Percentiles rank a stretch among this genome's conserved stretches.
These are phyloP conservation scores for Euclidium syriacum DNA, from an alignment of 345 rosid genomes.

Conservation along the genomic window DNA sequence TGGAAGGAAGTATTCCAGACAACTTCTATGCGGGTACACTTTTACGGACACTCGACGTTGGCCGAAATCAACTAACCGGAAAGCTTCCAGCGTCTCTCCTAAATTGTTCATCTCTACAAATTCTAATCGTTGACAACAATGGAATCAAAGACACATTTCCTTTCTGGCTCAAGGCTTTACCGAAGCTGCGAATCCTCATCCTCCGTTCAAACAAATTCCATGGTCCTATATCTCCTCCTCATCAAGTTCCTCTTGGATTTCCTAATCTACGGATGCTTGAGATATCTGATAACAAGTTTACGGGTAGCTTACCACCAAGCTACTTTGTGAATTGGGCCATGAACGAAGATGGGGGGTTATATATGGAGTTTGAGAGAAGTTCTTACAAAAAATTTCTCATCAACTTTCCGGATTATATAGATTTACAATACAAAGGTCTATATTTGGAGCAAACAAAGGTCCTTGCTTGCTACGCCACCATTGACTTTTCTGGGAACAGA, in stretches of 20 bases:
- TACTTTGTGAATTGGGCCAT: constrained; percentile 5
- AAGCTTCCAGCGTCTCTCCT: no score
- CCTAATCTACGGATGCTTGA: constrained; percentile 5
- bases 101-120: background rate
- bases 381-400: no score
- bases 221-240: constrained; percentile 19
- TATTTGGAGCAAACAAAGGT: background rate
- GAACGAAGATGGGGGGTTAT: background rate
- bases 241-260: background rate
- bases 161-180: constrained; percentile 13
- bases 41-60: no score
- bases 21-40: no score
- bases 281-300: background rate
- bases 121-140: constrained; percentile 5
- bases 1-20: no score
- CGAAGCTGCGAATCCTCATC: background rate
- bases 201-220: constrained; percentile 4
- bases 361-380: constrained; percentile 10
- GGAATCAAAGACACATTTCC: background rate
- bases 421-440: constrained; percentile 11
- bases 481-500: constrained; percentile 7
- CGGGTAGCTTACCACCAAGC: background rate
- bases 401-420: background rate
- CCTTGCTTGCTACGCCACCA: background rate
- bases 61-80: no score